These are phyloP conservation scores for Penicillium frequentans DNA, from an alignment of 2,329 filamentous ascomycete genomes.

Conservation along the genomic window DNA sequence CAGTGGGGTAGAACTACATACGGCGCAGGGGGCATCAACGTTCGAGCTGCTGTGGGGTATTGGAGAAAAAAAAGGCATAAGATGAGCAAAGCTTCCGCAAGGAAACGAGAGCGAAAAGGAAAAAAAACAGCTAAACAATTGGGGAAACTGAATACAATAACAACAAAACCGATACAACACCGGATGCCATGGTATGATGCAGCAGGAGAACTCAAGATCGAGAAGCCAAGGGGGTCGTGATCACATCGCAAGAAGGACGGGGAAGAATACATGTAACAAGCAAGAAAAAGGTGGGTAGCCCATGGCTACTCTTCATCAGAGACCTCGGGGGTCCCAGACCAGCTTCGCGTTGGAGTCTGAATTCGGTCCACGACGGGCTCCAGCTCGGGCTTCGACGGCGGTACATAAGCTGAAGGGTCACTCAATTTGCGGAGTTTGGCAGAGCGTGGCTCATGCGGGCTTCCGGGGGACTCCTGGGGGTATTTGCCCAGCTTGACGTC, in stretches of 20 bases:
- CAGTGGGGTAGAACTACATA: conserved; percentile 19
- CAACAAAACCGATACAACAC: conserved; percentile 19
- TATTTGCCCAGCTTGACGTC: conserved; percentile 34
- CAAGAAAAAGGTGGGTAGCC: not conserved
- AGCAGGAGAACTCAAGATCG: conserved; percentile 19
- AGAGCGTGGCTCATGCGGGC: conserved; percentile 30
- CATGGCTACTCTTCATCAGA: conserved; percentile 32
- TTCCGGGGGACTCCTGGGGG: conserved; percentile 15
- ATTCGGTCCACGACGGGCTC: conserved; percentile 27
- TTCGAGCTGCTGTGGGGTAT: conserved; percentile 20
- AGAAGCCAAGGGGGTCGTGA: conserved; percentile 22
- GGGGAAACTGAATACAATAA: conserved; percentile 4
- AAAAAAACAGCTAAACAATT: not conserved
- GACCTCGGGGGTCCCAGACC: conserved; percentile 28
- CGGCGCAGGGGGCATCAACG: conserved; percentile 10
- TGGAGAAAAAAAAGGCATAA: conserved; percentile 6
- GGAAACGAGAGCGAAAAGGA: not conserved
- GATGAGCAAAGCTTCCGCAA: not conserved
- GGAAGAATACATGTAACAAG: conserved; percentile 5
- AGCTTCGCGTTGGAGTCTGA: conserved; percentile 27
- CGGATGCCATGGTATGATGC: conserved; percentile 25
- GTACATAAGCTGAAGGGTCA: conserved; percentile 28
- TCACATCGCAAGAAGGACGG: conserved; percentile 18
- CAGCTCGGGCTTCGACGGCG: conserved; percentile 38
- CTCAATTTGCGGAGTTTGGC: conserved; percentile 38